phyloP scores from a whole-genome alignment of 2,329 filamentous ascomycete species.

The Xylaria arbuscula region DNA sequence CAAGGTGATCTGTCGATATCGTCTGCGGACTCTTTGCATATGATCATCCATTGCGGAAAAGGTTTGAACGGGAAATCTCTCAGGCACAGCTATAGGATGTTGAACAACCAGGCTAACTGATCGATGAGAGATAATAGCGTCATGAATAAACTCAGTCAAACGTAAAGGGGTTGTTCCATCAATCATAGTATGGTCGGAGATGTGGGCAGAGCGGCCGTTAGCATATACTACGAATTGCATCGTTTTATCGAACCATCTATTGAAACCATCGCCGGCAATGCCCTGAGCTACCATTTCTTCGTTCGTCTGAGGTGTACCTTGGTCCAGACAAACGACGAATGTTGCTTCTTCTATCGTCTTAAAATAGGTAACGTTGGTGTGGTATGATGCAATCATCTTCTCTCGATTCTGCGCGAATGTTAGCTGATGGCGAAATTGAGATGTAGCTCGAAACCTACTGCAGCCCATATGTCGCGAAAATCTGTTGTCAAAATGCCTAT shows the following conservation, averaged over 20 bases:
- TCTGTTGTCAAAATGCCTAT: slow-evolving; percentile 24
- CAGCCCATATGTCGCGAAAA: slow-evolving; percentile 27
- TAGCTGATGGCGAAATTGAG: background rate
- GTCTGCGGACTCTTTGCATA: slow-evolving; percentile 11
- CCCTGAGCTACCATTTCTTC: slow-evolving; percentile 12
- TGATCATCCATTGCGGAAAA: slow-evolving; percentile 16
- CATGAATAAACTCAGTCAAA: slow-evolving; percentile 27
- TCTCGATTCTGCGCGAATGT: slow-evolving; percentile 10
- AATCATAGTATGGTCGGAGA: slow-evolving; percentile 28
- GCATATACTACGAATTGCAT: slow-evolving; percentile 27
- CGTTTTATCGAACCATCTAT: slow-evolving; percentile 35
- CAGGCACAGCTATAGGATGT: background rate
- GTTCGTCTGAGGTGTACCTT: slow-evolving; percentile 24
- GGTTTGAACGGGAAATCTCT: slow-evolving; percentile 22
- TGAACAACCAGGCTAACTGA: background rate
- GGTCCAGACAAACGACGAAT: slow-evolving; percentile 30
- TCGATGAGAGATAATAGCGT: slow-evolving; percentile 21
- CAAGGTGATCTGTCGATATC: slow-evolving; percentile 26
- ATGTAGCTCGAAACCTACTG: background rate
- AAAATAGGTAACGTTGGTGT: slow-evolving; percentile 18
- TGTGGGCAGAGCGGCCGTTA: slow-evolving; percentile 24
- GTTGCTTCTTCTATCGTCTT: slow-evolving; percentile 23
- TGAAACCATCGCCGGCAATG: slow-evolving; percentile 28
- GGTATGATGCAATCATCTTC: slow-evolving; percentile 13
- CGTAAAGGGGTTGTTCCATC: slow-evolving; percentile 29